Evolutionary conservation across 2,329 filamentous ascomycete genomes (phyloP), one percentile per base, ranked within the genome.

Genomic region (Sclerotinia trifoliorum): DNA sequence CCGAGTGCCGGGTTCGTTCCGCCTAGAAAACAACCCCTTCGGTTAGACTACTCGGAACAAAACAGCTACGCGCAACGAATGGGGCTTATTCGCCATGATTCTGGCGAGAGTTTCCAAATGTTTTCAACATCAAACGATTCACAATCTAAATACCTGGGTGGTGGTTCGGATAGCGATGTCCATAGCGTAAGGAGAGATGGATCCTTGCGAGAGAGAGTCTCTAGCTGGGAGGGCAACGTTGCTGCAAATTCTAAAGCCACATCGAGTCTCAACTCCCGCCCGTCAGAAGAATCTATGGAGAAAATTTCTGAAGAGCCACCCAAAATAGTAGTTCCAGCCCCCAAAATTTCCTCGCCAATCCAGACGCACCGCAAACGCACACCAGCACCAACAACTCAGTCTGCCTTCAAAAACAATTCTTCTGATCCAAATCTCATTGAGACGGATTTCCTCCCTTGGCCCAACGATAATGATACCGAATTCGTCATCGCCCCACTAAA

Each of bases 381-480:
- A n/a, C 39, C 56, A 29, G 17, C 29, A 11, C 8, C 68, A n/a
- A 29, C 2, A 29, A 54, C 48, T 5, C 19, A 63, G 19, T 6
- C 48, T 7, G 24, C 56, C 19, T 46, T 11, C 0, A 54, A 62
- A 44, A 48, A 61, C 1, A 69, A 66, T 63, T 75, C 75, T 0
- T 69, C 72, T 54, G 72, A 75, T 60, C 75, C 74, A 1, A 74
- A 76, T 35, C 80, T 86, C 7, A 81, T 85, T 19, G 86, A 88
- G 56, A 82, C 80, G 0, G 87, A 89, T 73, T 89, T 85, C 70
- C 79, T 88, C 7, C 83, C 84, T 0, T 88, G 86, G 85, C 78
- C 81, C 0, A 79, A 83, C 26, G 87, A 90, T 69, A 44, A 67
- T 17, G 87, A 89, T 69, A 83, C 84, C 1, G 77, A 81, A 0